Base-by-base conservation (phyloP, 2,329 filamentous ascomycete species). In the Xylaria arbuscula region DNA sequence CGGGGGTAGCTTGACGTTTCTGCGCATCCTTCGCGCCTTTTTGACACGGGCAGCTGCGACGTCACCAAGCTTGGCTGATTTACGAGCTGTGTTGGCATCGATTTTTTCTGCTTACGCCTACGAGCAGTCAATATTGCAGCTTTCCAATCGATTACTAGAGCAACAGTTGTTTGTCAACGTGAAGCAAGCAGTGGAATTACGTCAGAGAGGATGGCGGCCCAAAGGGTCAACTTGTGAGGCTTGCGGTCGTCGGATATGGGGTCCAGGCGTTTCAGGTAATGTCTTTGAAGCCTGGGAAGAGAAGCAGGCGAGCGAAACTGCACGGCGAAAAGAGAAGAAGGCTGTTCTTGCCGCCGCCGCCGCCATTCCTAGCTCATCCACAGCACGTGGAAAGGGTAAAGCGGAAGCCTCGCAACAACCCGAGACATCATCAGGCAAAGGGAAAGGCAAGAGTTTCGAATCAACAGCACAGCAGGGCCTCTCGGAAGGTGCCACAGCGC, bases 71-170 rank as follows among this genome's bases (percentile, higher is more conserved):
- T 85, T 99, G 1, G 91, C 93, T 1, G 94, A 98, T 77, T 86
- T 99, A 2, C 91, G 96, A 53, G 88, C 88, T 7, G 94, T 98
- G 0, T 87, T 99, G 1, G 85, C 89, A 0, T 96, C 94, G 13
- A 95, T 99, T 64, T 98, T 99, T 81, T 90, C 95, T 0, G 95
- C 96, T 0, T 99, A 99, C 78, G 91, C 94, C 0, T 98, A 98
- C 78, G 96, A 99, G 79, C 93, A 95, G 78, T 94, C 92, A 0
- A 92, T 99, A 17, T 86, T 99, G 22, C 86, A 88, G 1, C 87
- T 99, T 2, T 93, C 96, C 0, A 97, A 95, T 78, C 87, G 91
- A 3, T 89, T 99, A 64, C 85, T 99, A 0, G 94, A 97, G 70
- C 91, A 93, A 73, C 96, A 96, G 75, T 85, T 97, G 6, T 99